Base-by-base conservation (phyloP, 352 stramenopile species). In the Globisporangium uncinulatum region DNA sequence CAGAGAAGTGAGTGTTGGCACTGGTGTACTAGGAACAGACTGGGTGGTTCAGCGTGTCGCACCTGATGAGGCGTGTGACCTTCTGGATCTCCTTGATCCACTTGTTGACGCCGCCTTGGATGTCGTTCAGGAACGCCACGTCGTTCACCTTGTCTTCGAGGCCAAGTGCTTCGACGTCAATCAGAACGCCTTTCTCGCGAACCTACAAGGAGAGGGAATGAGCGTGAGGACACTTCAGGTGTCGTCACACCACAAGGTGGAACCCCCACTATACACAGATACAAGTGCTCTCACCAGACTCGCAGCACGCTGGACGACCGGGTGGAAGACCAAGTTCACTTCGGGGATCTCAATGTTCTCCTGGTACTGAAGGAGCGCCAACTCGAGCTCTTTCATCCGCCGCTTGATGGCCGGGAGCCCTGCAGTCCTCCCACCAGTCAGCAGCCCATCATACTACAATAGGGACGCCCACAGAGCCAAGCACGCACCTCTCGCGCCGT, bases 11-110 rank as follows among this genome's bases (percentile, higher is more conserved):
- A 37, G 8, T n/a, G 8, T 1, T 29, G 24, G 24, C 4, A 29
- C 2, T 1, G 2, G 24, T 29, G 24, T 1, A 29, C 24, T 29
- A 29, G 24, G 24, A 29, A 29, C 24, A 29, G 24, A 29, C 24
- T 29, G 24, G 24, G 24, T 1, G 24, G 24, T 29, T 29, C 24
- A 39, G 34, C 7, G 34, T 13, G 7, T 17, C 44, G 14, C 15
- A 87, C 76, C 83, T 84, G 29, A 95, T 80, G 4, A 98, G 73
- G 10, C 81, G 74, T 13, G 89, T 97, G 43, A 98, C 88, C 72
- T 97, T 97, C 62, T 97, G 92, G 46, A 98, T 97, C 64, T 98
- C 93, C 64, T 95, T 97, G 61, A 97, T 95, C 93, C 93, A 98
- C 52, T 92, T 90, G 70, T 94, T 96, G n/a, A 97, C 89, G 34